These are phyloP conservation scores for Leucosporidium scottii DNA, from an alignment of 768 basidiomycete species.

Conservation along the genomic window DNA sequence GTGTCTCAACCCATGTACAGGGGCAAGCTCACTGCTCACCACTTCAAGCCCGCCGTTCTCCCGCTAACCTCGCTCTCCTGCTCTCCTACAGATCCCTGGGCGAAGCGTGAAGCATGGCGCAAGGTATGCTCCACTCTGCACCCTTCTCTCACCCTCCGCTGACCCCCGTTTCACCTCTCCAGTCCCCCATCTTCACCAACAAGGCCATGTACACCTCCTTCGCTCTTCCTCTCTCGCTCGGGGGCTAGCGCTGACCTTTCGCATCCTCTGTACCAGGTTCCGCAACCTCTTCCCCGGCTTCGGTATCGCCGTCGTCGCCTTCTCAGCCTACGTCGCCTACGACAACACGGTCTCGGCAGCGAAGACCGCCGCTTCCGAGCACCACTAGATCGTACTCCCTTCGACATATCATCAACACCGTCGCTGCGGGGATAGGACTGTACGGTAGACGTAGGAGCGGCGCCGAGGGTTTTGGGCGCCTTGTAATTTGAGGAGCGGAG, in stretches of 20 bases:
- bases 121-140: slow-evolving; percentile 6
- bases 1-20: neutral
- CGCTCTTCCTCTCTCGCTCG: neutral
- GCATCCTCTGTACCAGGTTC: slow-evolving; percentile 57
- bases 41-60: neutral
- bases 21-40: neutral
- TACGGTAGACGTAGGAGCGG: too few relatives aligned
- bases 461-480: too few relatives aligned
- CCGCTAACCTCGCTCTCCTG: neutral
- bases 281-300: slow-evolving; percentile 88
- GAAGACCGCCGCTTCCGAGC: slow-evolving; percentile 8
- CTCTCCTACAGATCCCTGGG: slow-evolving; percentile 2
- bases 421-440: too few relatives aligned
- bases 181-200: slow-evolving; percentile 28
- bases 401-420: too few relatives aligned
- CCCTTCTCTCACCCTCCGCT: neutral
- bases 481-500: too few relatives aligned
- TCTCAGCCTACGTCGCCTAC: slow-evolving; percentile 69
- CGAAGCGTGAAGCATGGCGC: slow-evolving; percentile 30
- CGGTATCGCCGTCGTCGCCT: slow-evolving; percentile 84
- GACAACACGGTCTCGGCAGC: slow-evolving; percentile 25
- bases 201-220: slow-evolving; percentile 13
- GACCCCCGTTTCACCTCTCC: neutral
- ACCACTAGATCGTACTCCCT: slow-evolving; percentile 13
- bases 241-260: neutral